Conservation (phyloP, 2,329 filamentous ascomycete species). For the Ascochyta pisi region DNA sequence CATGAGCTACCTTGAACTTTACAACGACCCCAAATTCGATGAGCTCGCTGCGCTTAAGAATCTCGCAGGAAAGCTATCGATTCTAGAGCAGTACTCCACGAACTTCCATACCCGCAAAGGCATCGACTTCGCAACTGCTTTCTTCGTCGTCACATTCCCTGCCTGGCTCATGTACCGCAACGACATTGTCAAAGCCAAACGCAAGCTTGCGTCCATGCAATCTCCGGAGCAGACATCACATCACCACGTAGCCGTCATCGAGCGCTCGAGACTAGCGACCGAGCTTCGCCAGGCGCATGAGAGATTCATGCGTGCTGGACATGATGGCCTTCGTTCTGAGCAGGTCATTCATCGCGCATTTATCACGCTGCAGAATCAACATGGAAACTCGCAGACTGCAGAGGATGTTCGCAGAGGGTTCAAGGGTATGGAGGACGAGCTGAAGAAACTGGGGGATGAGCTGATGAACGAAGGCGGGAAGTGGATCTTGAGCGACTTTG, state of each 20-base stretch:
- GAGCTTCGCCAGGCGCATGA: slow-evolving; percentile 3
- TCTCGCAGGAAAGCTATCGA: background rate
- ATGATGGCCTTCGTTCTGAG: slow-evolving; percentile 1
- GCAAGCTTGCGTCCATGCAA: background rate
- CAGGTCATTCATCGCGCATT: slow-evolving; percentile 5
- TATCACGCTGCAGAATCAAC: background rate
- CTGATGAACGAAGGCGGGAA: slow-evolving; percentile 1
- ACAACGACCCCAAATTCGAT: slow-evolving; percentile 2
- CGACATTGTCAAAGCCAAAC: background rate
- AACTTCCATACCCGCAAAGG: background rate
- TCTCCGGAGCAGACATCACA: background rate
- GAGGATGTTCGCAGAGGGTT: slow-evolving; percentile 1
- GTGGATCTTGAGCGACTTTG: background rate
- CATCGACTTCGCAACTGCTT: background rate
- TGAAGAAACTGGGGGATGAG: background rate
- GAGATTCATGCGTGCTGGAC: background rate
- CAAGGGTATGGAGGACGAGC: slow-evolving; percentile 5
- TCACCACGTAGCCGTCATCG: slow-evolving; percentile 3
- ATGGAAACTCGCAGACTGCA: background rate
- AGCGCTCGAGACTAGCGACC: slow-evolving; percentile 7
- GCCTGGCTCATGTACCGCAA: slow-evolving; percentile 6
- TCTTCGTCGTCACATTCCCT: slow-evolving; percentile 3
- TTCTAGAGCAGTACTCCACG: background rate
- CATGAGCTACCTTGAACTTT: slow-evolving; percentile 5
- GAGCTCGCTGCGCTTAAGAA: slow-evolving; percentile 5